Evolutionary conservation across 2,329 filamentous ascomycete genomes (phyloP).

Genomic region (Exophiala xenobiotica): DNA sequence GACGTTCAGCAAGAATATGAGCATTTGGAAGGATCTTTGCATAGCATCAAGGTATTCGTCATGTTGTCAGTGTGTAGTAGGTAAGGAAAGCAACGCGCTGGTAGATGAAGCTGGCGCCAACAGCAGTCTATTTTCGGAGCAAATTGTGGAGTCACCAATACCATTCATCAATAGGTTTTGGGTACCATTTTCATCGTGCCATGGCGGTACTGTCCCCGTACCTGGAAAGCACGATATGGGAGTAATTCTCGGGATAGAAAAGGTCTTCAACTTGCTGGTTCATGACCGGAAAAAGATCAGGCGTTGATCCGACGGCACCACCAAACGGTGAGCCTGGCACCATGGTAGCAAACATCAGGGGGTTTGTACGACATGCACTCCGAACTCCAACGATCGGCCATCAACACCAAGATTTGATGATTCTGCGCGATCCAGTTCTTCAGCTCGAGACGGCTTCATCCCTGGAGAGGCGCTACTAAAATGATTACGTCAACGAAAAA

Average conservation of each 20-base stretch:
- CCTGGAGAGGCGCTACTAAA: no score
- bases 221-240: background rate
- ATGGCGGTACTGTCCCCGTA: background rate
- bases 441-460: no score
- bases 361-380: constrained; percentile 15
- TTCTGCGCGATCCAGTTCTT: background rate
- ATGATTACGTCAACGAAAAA: no score
- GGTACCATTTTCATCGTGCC: background rate
- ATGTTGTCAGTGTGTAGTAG: background rate
- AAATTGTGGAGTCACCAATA: no score
- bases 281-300: constrained; percentile 1
- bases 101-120: no score
- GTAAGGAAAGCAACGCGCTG: no score
- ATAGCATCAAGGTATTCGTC: constrained; percentile 2
- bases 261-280: background rate
- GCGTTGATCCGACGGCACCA: constrained; percentile 12
- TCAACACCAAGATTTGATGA: background rate
- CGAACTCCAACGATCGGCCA: background rate
- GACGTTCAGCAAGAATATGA: background rate
- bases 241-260: background rate
- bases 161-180: no score
- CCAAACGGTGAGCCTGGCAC: constrained; percentile 17
- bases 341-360: constrained; percentile 24
- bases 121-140: no score
- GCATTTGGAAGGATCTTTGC: constrained; percentile 6